These are phyloP conservation scores for Purshia tridentata DNA, from an alignment of 306 rosid species.

Conservation along the genomic window DNA sequence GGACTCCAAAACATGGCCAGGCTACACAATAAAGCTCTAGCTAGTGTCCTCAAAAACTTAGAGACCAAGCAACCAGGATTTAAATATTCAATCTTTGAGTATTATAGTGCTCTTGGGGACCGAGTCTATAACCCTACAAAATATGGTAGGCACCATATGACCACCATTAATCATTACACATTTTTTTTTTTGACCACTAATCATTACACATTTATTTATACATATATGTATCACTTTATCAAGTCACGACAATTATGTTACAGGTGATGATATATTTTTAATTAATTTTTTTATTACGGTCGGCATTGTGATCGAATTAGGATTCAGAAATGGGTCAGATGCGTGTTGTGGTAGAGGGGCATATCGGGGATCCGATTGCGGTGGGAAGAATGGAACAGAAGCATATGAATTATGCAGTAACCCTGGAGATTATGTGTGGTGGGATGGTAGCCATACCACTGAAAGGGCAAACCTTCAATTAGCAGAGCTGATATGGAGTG, in stretches of 20 bases:
- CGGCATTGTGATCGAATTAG: not conserved
- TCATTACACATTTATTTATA: too few species aligned
- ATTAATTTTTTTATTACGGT: not conserved
- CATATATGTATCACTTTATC: too few species aligned
- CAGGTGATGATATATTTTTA: too few species aligned
- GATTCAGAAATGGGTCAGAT: conserved; percentile 28
- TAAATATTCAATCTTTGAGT: conserved; percentile 38
- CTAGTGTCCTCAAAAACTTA: conserved; percentile 30
- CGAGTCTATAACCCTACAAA: conserved; percentile 39
- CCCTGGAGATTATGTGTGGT: conserved; percentile 35
- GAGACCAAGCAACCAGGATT: conserved; percentile 41
- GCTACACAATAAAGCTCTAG: conserved; percentile 39
- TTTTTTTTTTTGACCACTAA: too few species aligned
- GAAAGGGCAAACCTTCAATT: conserved; percentile 31
- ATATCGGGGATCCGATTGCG: conserved; percentile 27
- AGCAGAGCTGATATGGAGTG: conserved; percentile 38
- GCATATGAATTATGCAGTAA: conserved; percentile 28
- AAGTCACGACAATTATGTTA: too few species aligned
- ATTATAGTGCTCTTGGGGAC: conserved; percentile 7
- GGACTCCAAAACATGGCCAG: conserved; percentile 11
- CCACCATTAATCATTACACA: too few species aligned
- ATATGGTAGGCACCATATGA: conserved; percentile 35
- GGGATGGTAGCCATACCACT: conserved; percentile 35
- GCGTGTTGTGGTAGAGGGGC: conserved; percentile 50
- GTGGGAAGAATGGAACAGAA: conserved; percentile 24